Conservation (phyloP, 768 basidiomycete genomes). For the Naganishia vishniacii region DNA sequence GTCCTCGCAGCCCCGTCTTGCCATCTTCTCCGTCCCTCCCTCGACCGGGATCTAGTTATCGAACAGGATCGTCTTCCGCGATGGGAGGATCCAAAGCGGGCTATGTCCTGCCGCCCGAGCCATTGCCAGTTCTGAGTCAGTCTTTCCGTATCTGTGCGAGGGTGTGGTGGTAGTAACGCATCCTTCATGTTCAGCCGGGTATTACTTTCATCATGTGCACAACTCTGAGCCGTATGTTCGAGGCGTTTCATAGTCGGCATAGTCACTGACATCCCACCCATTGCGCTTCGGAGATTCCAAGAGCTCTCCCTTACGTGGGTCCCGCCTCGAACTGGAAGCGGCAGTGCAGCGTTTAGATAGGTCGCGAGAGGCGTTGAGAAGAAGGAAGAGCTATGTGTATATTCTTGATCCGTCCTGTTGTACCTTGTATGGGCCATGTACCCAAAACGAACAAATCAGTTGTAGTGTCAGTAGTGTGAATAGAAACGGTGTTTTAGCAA, state of each 20-base stretch:
- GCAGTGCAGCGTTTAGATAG: slow-evolving; percentile 2
- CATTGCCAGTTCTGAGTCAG: slow-evolving; percentile 14
- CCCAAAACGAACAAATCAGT: slow-evolving; percentile 6
- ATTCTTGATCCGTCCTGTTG: no score
- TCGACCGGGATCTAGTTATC: neutral
- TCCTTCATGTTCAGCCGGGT: slow-evolving; percentile 57
- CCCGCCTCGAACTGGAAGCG: slow-evolving; percentile 49
- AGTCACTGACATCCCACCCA: slow-evolving; percentile 12
- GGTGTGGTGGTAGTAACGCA: slow-evolving; percentile 46
- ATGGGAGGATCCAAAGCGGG: slow-evolving; percentile 46
- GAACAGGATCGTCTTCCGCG: slow-evolving; percentile 15
- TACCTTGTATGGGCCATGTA: slow-evolving; percentile 14
- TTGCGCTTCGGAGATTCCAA: slow-evolving; percentile 63
- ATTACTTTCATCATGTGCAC: slow-evolving; percentile 74
- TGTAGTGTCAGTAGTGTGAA: neutral
- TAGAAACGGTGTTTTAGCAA: neutral
- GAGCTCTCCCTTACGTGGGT: slow-evolving; percentile 76
- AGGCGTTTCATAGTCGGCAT: slow-evolving; percentile 16
- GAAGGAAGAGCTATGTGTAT: no score
- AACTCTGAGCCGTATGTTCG: slow-evolving; percentile 78
- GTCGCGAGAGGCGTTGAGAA: neutral
- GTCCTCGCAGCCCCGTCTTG: neutral
- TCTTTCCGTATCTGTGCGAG: slow-evolving; percentile 16
- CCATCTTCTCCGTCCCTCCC: neutral
- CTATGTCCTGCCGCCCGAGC: slow-evolving; percentile 48